Evolutionary conservation across 75 land plant species (phyloP), one percentile per base, ranked within the genome.

Genomic region (Pinus taeda): DNA sequence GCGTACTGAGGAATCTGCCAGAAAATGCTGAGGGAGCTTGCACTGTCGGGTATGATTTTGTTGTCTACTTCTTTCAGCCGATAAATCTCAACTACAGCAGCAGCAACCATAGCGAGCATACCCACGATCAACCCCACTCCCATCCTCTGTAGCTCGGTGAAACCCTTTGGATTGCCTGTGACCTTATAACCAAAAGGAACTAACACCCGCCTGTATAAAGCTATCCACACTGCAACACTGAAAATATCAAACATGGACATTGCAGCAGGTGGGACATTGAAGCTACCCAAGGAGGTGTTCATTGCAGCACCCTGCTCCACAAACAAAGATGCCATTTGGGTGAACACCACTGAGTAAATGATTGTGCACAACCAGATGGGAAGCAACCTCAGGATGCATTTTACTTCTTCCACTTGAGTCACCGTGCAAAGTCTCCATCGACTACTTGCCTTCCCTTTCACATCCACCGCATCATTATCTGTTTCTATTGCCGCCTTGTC

Each of bases 371-470:
- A 33, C 33, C 33, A 33, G 2, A 33, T 33, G 33, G 33, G 33
- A 33, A 33, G 33, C 33, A 33, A 33, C 33, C 33, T 33, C 33
- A 33, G 33, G 33, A 33, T 33, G 33, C 33, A 33, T 33, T 33
- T 33, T 33, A 33, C 33, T 33, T 33, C 33, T 33, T 33, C 33
- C 33, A 33, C 33, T 33, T 33, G 93, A 3, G 89, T 79, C 13
- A 91, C 84, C 0, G 91, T 71, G 83, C 93, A 89, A 6, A 91
- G 79, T 26, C 77, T 57, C 93, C 93, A 91, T 64, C 86, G 93
- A 57, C 82, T 15, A 39, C 67, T 67, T 39, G 79, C 42, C 15
- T 56, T 33, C 14, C 59, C 66, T 14, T 55, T 63, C 2, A 21
- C 18, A 30, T 83, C 85, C 9, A 30, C 56, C 42, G 3, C 59